These are phyloP conservation scores for Scytalidium sp. DNA, from an alignment of 2,329 filamentous ascomycete genomes.

Conservation along the genomic window DNA sequence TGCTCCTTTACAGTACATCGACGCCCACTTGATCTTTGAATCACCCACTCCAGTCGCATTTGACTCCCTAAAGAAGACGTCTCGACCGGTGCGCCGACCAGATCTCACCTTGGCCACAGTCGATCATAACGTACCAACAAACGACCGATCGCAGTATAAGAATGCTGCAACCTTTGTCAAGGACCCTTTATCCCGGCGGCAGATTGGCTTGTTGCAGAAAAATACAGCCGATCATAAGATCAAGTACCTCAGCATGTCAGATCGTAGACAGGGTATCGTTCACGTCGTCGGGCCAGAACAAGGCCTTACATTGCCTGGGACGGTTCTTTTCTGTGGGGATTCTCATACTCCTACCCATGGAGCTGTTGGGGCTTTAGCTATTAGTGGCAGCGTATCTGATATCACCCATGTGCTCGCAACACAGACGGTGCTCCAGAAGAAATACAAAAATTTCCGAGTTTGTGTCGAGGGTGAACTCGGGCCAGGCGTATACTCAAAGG, in stretches of 20 bases:
- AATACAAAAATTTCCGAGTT: constrained; percentile 96
- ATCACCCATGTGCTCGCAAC: constrained; percentile 95
- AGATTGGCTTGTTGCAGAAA: constrained; percentile 89
- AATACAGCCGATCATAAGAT: constrained; percentile 93
- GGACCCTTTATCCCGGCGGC: constrained; percentile 83
- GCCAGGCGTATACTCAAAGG: constrained; percentile 89
- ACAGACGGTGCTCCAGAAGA: constrained; percentile 85
- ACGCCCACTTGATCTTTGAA: background rate
- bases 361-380: constrained; percentile 86
- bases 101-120: background rate
- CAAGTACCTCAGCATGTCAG: constrained; percentile 90
- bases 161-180: constrained; percentile 88
- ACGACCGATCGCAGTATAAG: constrained; percentile 83
- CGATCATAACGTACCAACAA: constrained; percentile 80
- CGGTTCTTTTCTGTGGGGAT: constrained; percentile 92
- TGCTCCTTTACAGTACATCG: background rate
- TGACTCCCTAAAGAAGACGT: background rate
- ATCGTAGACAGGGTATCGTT: constrained; percentile 93
- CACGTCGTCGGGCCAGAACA: constrained; percentile 96
- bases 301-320: constrained; percentile 91
- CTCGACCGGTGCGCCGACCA: background rate
- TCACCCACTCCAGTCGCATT: background rate
- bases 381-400: constrained; percentile 93
- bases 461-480: constrained; percentile 86
- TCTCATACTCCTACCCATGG: constrained; percentile 95